These are phyloP conservation scores for Poteriospumella lacustris DNA, from an alignment of 108 stramenopile genomes.

Conservation along the genomic window DNA sequence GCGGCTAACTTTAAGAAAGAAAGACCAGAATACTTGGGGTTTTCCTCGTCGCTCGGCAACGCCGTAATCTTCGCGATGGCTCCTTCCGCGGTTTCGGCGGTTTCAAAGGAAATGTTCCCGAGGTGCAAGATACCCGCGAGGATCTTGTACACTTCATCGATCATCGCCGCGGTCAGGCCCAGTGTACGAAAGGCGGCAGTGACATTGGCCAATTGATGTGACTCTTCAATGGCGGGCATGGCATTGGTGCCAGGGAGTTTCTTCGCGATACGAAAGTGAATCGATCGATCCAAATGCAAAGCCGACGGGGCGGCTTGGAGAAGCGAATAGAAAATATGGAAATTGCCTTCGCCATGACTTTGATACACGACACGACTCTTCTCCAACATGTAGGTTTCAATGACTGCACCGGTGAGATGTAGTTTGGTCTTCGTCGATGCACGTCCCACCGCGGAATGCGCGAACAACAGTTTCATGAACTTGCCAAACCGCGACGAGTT, in stretches of 20 bases:
- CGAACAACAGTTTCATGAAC: slow-evolving; percentile 56
- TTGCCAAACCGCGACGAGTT: slow-evolving; percentile 63
- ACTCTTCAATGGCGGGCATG: not conserved
- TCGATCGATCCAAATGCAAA: too few species aligned
- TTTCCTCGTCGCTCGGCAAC: too few species aligned
- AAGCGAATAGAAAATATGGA: slow-evolving; percentile 12
- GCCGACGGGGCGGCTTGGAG: too few species aligned
- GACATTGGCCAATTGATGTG: not conserved
- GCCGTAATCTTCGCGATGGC: not conserved
- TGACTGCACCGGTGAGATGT: slow-evolving; percentile 32
- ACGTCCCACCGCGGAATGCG: not conserved
- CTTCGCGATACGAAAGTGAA: too few species aligned
- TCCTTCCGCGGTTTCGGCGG: not conserved
- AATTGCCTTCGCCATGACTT: not conserved
- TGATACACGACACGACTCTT: slow-evolving; percentile 54
- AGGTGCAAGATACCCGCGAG: slow-evolving; percentile 45
- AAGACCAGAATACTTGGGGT: too few species aligned
- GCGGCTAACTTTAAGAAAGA: too few species aligned
- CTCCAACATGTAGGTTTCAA: slow-evolving; percentile 59
- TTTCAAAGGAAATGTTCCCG: slow-evolving; percentile 33
- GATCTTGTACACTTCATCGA: not conserved
- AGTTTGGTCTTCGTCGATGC: not conserved
- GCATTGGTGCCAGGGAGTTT: too few species aligned
- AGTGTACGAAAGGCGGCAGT: not conserved
- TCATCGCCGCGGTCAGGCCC: not conserved